These are phyloP conservation scores for Eugenia klotzschiana DNA, from an alignment of 441 rosid species.

Conservation along the genomic window DNA sequence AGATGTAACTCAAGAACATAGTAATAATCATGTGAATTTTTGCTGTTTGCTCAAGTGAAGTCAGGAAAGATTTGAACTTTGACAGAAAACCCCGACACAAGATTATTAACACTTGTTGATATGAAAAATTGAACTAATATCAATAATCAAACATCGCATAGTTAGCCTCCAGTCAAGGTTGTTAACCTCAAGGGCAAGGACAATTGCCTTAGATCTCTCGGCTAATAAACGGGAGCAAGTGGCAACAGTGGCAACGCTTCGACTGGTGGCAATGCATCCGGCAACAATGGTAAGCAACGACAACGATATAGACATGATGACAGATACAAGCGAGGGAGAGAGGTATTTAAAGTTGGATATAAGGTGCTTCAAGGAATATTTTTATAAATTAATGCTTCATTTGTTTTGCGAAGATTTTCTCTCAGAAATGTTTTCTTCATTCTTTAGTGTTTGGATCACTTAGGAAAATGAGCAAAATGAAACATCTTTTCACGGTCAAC, in stretches of 20 bases:
- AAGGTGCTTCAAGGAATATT: neutral
- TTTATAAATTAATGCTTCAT: too few relatives aligned
- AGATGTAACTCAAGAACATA: neutral
- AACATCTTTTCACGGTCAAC: too few relatives aligned
- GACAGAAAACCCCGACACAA: neutral
- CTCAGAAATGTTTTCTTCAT: accelerated
- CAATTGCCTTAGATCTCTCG: neutral
- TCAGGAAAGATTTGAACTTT: neutral
- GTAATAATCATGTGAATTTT: neutral
- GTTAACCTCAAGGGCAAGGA: neutral
- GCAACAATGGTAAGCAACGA: neutral
- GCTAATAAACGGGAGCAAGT: neutral
- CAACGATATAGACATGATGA: neutral
- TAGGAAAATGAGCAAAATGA: neutral
- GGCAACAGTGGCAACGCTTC: neutral
- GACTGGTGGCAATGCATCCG: neutral
- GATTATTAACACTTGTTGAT: neutral
- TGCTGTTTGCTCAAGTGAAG: neutral
- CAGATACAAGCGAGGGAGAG: neutral
- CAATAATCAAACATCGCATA: neutral
- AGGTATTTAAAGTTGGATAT: neutral
- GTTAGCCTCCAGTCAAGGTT: neutral
- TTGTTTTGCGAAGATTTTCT: too few relatives aligned
- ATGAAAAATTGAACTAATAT: neutral
- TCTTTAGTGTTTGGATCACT: neutral